Conservation (phyloP, 1,284 basidiomycete genomes). For the Sporisorium sorghi region DNA sequence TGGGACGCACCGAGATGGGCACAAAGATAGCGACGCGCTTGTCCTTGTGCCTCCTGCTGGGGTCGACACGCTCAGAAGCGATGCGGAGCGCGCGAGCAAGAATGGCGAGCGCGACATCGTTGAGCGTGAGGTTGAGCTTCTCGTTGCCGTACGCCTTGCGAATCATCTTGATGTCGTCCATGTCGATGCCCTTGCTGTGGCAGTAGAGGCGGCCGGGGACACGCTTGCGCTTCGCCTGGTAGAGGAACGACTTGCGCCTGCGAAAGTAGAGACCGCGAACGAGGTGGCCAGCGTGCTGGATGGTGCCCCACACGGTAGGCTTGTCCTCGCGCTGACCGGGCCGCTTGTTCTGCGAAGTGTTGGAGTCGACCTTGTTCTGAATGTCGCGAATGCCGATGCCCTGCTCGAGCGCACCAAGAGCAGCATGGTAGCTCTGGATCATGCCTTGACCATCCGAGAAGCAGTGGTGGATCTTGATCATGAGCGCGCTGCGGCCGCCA, state of each 20-base stretch:
- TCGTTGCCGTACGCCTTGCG: slow-evolving; percentile 62
- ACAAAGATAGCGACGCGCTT: slow-evolving; percentile 68
- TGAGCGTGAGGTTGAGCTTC: slow-evolving; percentile 62
- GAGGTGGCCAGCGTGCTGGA: slow-evolving; percentile 58
- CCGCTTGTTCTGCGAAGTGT: slow-evolving; percentile 50
- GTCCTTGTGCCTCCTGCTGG: slow-evolving; percentile 53
- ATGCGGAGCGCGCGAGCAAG: slow-evolving; percentile 63
- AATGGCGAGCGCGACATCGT: slow-evolving; percentile 67
- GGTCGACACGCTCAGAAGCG: slow-evolving; percentile 58
- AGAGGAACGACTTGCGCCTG: slow-evolving; percentile 61
- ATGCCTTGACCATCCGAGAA: slow-evolving; percentile 69
- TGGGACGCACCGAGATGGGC: slow-evolving; percentile 63
- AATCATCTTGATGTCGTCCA: slow-evolving; percentile 66
- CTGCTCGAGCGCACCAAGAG: slow-evolving; percentile 60
- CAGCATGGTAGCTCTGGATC: slow-evolving; percentile 68
- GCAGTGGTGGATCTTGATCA: slow-evolving; percentile 69
- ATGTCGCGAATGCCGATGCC: slow-evolving; percentile 60
- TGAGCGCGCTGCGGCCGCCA: slow-evolving; percentile 63
- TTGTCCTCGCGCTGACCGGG: slow-evolving; percentile 58
- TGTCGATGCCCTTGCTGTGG: slow-evolving; percentile 65
- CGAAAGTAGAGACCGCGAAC: slow-evolving; percentile 66
- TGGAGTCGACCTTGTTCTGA: slow-evolving; percentile 61
- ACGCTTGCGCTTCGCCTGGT: slow-evolving; percentile 49
- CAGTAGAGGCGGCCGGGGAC: slow-evolving; percentile 57
- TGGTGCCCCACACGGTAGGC: slow-evolving; percentile 60